Conservation (phyloP, 2,329 filamentous ascomycete species). For the Didymella sp. region DNA sequence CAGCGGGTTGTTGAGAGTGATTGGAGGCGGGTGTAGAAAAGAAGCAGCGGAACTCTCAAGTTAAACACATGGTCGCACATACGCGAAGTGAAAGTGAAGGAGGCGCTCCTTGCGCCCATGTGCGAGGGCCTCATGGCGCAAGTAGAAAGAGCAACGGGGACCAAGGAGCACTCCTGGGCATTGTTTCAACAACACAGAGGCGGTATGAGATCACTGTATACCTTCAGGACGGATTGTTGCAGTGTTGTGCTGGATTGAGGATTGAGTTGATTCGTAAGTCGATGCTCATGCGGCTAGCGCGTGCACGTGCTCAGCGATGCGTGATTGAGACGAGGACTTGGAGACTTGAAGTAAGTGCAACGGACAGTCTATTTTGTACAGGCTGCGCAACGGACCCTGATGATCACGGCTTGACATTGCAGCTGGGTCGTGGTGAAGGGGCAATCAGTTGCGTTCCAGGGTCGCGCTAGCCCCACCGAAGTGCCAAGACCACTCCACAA, state of each 20-base stretch:
- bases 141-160: neutral
- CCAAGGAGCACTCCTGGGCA: neutral
- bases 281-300: neutral
- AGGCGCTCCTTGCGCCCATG: constrained; percentile 6
- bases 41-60: neutral
- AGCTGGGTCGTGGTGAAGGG: neutral
- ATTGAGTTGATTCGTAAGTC: neutral
- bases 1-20: neutral
- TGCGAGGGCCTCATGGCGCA: constrained; percentile 8
- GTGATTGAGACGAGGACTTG: neutral
- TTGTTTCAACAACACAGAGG: neutral
- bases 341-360: neutral
- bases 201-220: neutral
- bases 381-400: neutral
- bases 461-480: neutral
- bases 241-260: neutral
- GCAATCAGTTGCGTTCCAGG: neutral
- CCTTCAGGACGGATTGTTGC: neutral
- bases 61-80: neutral
- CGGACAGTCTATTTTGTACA: neutral
- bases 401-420: neutral
- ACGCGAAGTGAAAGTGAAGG: constrained; percentile 7
- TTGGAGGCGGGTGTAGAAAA: neutral
- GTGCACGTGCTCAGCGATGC: neutral
- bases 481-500: constrained; percentile 17